A percentile compares a stretch with the other conserved stretches of the same genome.
These are phyloP conservation scores for Chenopodium quinoa DNA, from an alignment of 148 eudicot genomes.

Conservation along the genomic window DNA sequence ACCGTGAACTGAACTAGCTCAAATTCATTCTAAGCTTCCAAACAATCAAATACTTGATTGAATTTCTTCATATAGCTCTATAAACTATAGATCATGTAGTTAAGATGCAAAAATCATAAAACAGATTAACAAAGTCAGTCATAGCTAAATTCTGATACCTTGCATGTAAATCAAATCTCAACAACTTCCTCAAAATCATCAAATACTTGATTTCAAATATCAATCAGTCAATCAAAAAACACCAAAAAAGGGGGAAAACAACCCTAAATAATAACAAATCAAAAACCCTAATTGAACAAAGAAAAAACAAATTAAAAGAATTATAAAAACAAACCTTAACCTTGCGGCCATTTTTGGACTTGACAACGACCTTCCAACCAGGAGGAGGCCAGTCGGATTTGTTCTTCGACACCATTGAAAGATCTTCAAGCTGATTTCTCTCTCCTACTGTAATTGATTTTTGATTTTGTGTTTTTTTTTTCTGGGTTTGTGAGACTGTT, in stretches of 20 bases:
- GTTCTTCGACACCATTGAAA: slow-evolving; percentile 33
- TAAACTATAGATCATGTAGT: not conserved
- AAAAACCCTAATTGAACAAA: slow-evolving; percentile 12
- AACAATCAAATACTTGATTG: not conserved
- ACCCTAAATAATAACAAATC: not conserved
- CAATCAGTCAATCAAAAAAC: not conserved
- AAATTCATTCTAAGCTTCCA: not conserved
- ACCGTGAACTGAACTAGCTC: not conserved
- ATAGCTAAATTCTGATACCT: not conserved
- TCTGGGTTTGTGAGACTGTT: not conserved
- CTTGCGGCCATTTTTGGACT: slow-evolving; percentile 31
- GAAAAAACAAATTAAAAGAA: not conserved
- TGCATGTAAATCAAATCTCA: not conserved
- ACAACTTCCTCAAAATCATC: not conserved
- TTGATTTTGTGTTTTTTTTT: too few species aligned
- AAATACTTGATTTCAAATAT: slow-evolving; percentile 10
- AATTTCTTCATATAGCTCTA: not conserved
- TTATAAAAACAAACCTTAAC: slow-evolving; percentile 32
- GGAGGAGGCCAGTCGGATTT: slow-evolving; percentile 44
- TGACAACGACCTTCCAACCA: slow-evolving; percentile 46
- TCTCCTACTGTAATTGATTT: not conserved
- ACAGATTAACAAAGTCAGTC: too few species aligned
- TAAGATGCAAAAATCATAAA: not conserved
- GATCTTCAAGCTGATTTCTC: slow-evolving; percentile 16
- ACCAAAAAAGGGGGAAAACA: not conserved